Conservation (phyloP, 352 stramenopile species). For the Globisporangium radiosum region DNA sequence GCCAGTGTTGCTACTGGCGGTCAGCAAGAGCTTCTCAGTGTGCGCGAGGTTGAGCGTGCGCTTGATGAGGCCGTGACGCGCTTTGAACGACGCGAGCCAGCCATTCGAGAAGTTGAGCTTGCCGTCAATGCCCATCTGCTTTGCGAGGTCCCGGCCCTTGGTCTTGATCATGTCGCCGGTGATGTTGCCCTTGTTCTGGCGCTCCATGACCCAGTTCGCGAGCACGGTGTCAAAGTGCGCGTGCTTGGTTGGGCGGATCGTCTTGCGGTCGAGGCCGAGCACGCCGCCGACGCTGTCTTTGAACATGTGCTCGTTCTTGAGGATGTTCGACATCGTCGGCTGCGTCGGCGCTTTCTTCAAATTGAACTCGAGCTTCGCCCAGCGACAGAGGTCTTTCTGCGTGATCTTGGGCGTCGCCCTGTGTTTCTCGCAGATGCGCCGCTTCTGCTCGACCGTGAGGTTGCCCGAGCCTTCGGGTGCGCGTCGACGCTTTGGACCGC, state of each 20-base stretch:
- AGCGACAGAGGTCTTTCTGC: conserved; percentile 83
- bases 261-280: conserved; percentile 75
- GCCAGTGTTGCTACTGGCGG: neutral
- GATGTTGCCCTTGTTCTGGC: conserved; percentile 84
- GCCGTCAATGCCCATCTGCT: conserved; percentile 77
- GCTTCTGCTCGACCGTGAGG: conserved; percentile 84
- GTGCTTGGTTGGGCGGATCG: conserved; percentile 14
- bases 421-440: conserved; percentile 85
- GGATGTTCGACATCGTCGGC: conserved; percentile 31
- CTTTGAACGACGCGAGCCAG: conserved; percentile 83
- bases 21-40: conserved; percentile 25
- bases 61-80: conserved; percentile 76
- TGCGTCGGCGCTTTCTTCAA: conserved; percentile 69
- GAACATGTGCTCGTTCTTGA: conserved; percentile 85
- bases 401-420: conserved; percentile 82
- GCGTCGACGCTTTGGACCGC: conserved; percentile 32
- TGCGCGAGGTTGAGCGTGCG: conserved; percentile 28
- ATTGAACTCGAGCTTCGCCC: conserved; percentile 87
- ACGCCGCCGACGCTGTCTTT: conserved; percentile 79
- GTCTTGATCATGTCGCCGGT: conserved; percentile 87
- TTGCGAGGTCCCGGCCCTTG: conserved; percentile 73
- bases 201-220: conserved; percentile 86
- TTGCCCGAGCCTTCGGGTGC: conserved; percentile 55
- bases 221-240: conserved; percentile 49
- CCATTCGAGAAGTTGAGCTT: conserved; percentile 85